Evolutionary conservation across 164 flowering plant genomes (phyloP).

Genomic region (Annona squamosa): DNA sequence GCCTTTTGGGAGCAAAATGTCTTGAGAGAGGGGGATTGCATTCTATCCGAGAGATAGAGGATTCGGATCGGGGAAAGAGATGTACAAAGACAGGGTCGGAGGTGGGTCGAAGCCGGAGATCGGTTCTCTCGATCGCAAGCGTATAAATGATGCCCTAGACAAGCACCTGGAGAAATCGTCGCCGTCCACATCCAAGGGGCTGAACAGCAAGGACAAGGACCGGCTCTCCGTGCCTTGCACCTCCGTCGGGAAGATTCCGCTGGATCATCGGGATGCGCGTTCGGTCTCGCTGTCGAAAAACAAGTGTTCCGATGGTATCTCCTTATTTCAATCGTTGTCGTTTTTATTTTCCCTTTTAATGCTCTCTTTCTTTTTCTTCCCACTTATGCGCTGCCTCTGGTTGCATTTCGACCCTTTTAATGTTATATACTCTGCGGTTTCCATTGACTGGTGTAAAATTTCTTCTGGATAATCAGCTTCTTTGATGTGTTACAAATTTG

Average conservation of each 20-base stretch:
- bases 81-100: slow-evolving; percentile 44
- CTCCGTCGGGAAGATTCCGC: slow-evolving; percentile 22
- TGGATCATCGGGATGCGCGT: slow-evolving; percentile 37
- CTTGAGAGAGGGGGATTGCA: slow-evolving; percentile 5
- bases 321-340: background rate
- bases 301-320: slow-evolving; percentile 47
- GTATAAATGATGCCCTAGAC: slow-evolving; percentile 63
- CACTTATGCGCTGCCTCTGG: too few relatives aligned
- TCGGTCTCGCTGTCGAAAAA: slow-evolving; percentile 32
- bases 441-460: too few relatives aligned
- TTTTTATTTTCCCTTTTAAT: background rate
- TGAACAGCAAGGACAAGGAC: slow-evolving; percentile 38
- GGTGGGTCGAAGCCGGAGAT: slow-evolving; percentile 24
- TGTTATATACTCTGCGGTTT: too few relatives aligned
- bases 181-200: slow-evolving; percentile 54
- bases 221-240: slow-evolving; percentile 31
- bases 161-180: slow-evolving; percentile 69
- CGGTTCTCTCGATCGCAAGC: slow-evolving; percentile 53
- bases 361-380: background rate
- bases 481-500: too few relatives aligned
- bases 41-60: background rate
- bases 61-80: slow-evolving; percentile 10
- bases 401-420: too few relatives aligned
- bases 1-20: background rate
- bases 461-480: too few relatives aligned